Conservation (phyloP, 495 filamentous ascomycete species). For the Lasiosphaeris hirsuta region DNA sequence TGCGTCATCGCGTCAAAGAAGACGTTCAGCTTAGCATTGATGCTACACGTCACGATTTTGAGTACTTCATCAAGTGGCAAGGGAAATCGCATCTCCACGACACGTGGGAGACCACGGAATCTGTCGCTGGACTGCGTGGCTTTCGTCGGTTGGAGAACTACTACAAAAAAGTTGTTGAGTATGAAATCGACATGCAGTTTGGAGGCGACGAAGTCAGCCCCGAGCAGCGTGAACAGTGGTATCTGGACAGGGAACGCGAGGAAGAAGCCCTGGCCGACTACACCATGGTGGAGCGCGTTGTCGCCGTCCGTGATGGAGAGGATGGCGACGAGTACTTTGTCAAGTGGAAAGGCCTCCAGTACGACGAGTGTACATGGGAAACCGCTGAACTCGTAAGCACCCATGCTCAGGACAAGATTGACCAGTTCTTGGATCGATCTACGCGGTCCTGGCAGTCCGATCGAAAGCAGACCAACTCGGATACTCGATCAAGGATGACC, state of each 20-base stretch:
- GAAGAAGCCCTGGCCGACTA: slow-evolving; percentile 80
- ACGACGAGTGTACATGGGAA: slow-evolving; percentile 96
- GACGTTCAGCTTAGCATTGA: slow-evolving; percentile 57
- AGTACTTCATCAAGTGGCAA: slow-evolving; percentile 98
- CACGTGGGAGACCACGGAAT: slow-evolving; percentile 82
- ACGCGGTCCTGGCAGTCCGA: slow-evolving; percentile 74
- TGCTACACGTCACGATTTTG: slow-evolving; percentile 72
- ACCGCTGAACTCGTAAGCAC: slow-evolving; percentile 65
- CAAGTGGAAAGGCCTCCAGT: slow-evolving; percentile 88
- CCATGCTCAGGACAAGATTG: slow-evolving; percentile 80
- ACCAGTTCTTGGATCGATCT: slow-evolving; percentile 81
- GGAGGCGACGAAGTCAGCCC: slow-evolving; percentile 67
- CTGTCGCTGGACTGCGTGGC: slow-evolving; percentile 59
- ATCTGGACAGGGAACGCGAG: slow-evolving; percentile 81
- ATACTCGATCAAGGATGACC: slow-evolving; percentile 69
- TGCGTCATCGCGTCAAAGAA: slow-evolving; percentile 78
- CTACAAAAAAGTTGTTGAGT: slow-evolving; percentile 72
- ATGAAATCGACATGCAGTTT: slow-evolving; percentile 66
- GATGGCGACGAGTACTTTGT: slow-evolving; percentile 80
- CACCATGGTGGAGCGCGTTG: slow-evolving; percentile 87
- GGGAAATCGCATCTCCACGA: slow-evolving; percentile 90
- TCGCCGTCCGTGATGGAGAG: slow-evolving; percentile 71
- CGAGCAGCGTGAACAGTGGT: slow-evolving; percentile 88
- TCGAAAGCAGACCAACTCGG: slow-evolving; percentile 64
- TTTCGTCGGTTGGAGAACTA: slow-evolving; percentile 91